phyloP scores from a whole-genome alignment of 2,329 filamentous ascomycete species.

The Colletotrichum lentis region DNA sequence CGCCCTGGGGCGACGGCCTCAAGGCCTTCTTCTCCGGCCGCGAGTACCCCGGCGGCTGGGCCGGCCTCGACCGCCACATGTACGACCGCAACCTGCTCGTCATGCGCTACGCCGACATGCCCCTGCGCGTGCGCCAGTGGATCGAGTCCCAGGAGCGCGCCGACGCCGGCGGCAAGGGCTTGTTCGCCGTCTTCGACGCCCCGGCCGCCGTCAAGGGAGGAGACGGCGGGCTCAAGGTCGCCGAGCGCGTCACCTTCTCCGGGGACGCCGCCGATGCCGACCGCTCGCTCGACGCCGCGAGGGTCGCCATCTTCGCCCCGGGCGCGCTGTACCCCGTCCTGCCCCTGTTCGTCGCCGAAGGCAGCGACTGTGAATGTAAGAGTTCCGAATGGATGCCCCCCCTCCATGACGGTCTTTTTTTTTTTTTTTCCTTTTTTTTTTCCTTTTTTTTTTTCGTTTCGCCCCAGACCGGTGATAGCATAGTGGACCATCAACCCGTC shows the following conservation, averaged over 20 bases:
- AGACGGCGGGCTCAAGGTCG: constrained; percentile 46
- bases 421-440: no score
- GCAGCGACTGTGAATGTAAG: constrained; percentile 50
- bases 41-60: constrained; percentile 62
- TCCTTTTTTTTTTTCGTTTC: no score
- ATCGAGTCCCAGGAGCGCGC: constrained; percentile 54
- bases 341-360: constrained; percentile 53
- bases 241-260: constrained; percentile 46
- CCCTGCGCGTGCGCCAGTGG: constrained; percentile 56
- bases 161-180: constrained; percentile 45
- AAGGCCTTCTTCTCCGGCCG: constrained; percentile 52
- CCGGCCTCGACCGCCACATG: constrained; percentile 61
- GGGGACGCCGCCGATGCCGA: constrained; percentile 41
- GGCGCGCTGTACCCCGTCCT: constrained; percentile 54
- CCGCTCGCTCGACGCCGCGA: constrained; percentile 41
- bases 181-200: constrained; percentile 54
- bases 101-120: constrained; percentile 57
- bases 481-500: no score
- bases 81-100: constrained; percentile 57
- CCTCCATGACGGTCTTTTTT: not conserved
- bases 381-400: not conserved
- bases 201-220: constrained; percentile 48
- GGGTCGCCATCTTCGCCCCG: constrained; percentile 54
- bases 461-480: no score
- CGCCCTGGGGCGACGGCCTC: constrained; percentile 51